Percentiles rank a stretch among this genome's conserved stretches.
phyloP scores from a whole-genome alignment of 352 stramenopile species.

The Phytophthora pinifolia region DNA sequence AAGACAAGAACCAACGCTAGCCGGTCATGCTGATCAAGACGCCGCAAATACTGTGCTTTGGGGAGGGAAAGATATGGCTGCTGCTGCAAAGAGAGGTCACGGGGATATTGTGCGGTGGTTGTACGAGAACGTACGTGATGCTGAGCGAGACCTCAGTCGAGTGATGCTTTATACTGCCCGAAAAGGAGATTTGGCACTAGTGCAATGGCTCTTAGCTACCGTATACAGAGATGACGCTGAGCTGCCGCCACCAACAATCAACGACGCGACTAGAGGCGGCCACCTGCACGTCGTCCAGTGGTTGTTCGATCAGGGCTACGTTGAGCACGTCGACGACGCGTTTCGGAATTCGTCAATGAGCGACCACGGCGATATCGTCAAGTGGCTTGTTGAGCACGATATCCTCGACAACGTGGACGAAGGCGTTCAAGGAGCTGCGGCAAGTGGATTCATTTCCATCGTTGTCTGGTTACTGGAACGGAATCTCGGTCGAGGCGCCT shows the following conservation, averaged over 20 bases:
- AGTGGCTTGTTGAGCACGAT: constrained; percentile 27
- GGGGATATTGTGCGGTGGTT: constrained; percentile 24
- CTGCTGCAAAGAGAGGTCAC: constrained; percentile 21
- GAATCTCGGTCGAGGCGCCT: constrained; percentile 18
- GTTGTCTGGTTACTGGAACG: constrained; percentile 22
- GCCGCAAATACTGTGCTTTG: constrained; percentile 15
- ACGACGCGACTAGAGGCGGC: constrained; percentile 23
- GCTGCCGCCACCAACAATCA: constrained; percentile 23
- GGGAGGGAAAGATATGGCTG: constrained; percentile 21
- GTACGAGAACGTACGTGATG: constrained; percentile 15
- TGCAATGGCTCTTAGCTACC: constrained; percentile 29
- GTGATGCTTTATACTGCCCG: constrained; percentile 27
- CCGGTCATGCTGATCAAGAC: not conserved
- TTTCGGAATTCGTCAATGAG: constrained; percentile 33
- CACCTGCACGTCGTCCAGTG: constrained; percentile 29
- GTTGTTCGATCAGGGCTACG: constrained; percentile 26
- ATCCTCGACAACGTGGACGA: constrained; percentile 28
- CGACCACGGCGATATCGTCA: constrained; percentile 29
- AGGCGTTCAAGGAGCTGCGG: constrained; percentile 18
- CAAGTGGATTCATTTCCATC: constrained; percentile 14
- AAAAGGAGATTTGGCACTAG: constrained; percentile 23
- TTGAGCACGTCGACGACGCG: constrained; percentile 20
- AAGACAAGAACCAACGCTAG: not conserved
- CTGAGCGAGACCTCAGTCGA: constrained; percentile 14
- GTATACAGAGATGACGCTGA: constrained; percentile 21